Evolutionary conservation across 2,329 filamentous ascomycete species (phyloP), one percentile per base, ranked within the genome.

Genomic region (Pseudonectria foliicola): DNA sequence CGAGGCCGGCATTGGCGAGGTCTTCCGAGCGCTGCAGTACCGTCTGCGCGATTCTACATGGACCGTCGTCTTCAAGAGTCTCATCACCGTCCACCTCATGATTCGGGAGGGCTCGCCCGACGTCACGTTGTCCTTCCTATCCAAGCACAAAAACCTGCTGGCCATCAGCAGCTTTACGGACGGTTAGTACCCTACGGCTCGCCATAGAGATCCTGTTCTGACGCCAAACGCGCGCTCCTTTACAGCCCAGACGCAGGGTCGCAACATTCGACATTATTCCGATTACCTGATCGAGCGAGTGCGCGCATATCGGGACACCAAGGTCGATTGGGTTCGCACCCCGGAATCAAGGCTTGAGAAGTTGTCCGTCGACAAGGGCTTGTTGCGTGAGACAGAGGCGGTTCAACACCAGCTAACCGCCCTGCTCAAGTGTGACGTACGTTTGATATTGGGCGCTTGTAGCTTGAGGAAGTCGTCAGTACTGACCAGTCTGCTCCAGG

Each of bases 61-160:
- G 92, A 98, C 92, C n/a, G 88, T 96, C 38, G 90, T 95, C 46
- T 95, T 95, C 80, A 98, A 98, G 70, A 82, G 87, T 52, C 71
- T 98, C 48, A 95, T 96, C 52, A 92, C 94, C 31, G 80, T 94
- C 30, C 92, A 98, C 61, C 69, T 96, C 42, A 96, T 98, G 92
- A 92, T 98, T 57, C 79, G 92, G 49, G 92, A 98, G 66, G 92
- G 92, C 35, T 82, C 89, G 45, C 80, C 82, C 24, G 87, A 96
- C 58, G 84, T 88, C 31, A 95, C 92, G 3, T 70, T 98, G 46
- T 75, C 79, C 42, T 95, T 86, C 53, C 75, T 98, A 24, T 75
- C 89, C 28, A 82, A 84, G 48, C 83, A 90, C 56, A 83, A 86
- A 36, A 85, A 83, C 51, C 77, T 86, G 57, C 71, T 98, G 44